Conservation (phyloP, 2,329 filamentous ascomycete species). For the Onygenales sp. region DNA sequence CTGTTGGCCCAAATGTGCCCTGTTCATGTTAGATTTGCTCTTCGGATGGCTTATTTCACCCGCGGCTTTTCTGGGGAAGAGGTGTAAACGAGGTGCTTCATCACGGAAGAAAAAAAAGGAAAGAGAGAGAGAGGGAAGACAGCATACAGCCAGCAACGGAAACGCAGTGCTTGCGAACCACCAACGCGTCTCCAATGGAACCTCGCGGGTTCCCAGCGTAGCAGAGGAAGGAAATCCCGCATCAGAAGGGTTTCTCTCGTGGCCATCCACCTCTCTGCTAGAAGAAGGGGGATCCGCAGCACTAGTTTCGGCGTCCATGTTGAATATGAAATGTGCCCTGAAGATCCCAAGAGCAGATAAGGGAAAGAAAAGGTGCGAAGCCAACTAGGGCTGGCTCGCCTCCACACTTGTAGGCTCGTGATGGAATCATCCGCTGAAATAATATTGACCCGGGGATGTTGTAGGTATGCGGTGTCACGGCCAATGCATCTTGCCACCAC, state of each 20-base stretch:
- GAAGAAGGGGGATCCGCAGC: not conserved
- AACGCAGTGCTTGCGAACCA: slow-evolving; percentile 53
- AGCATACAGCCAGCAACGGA: slow-evolving; percentile 42
- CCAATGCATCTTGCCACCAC: too few species aligned
- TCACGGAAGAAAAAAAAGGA: not conserved
- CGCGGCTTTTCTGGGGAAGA: too few species aligned
- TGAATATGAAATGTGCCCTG: not conserved
- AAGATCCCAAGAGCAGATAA: not conserved
- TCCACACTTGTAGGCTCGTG: not conserved
- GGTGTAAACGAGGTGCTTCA: too few species aligned
- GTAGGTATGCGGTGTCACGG: too few species aligned
- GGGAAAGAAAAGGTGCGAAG: not conserved
- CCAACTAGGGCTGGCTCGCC: too few species aligned
- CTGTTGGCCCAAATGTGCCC: slow-evolving; percentile 46
- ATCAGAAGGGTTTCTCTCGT: not conserved
- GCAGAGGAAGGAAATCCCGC: not conserved
- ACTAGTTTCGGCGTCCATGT: not conserved
- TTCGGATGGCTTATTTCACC: too few species aligned
- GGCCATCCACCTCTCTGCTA: not conserved
- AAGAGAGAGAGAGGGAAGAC: not conserved
- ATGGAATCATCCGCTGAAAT: not conserved
- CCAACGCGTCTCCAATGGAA: slow-evolving; percentile 31
- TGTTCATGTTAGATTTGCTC: slow-evolving; percentile 5
- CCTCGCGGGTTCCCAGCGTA: not conserved
- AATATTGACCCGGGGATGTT: too few species aligned